Evolutionary conservation across 345 rosid genomes (phyloP).

Genomic region (Lagerstroemia speciosa): DNA sequence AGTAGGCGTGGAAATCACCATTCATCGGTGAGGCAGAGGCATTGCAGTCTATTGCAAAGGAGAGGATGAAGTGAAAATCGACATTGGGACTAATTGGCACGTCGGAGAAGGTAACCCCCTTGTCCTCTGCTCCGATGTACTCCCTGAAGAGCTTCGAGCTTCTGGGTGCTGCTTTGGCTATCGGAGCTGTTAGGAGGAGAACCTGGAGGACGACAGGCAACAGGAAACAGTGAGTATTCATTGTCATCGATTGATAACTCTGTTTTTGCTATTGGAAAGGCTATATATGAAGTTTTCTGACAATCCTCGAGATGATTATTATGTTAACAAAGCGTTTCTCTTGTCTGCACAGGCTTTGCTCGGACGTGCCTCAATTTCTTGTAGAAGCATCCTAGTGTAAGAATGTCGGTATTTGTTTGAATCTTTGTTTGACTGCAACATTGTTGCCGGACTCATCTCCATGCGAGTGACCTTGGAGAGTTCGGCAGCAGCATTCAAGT

Average conservation of each 20-base stretch:
- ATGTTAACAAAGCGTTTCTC: background rate
- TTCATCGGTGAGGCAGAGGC: constrained; percentile 36
- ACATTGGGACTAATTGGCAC: constrained; percentile 32
- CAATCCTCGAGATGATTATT: background rate
- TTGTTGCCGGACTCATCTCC: no score
- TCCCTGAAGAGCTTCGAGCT: constrained; percentile 49
- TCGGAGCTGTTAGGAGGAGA: constrained; percentile 12
- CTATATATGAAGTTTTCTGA: background rate
- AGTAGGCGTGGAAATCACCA: constrained; percentile 34
- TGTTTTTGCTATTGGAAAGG: background rate
- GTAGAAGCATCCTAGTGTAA: background rate
- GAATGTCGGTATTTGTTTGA: background rate
- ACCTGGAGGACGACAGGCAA: constrained; percentile 8
- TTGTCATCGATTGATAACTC: constrained; percentile 6
- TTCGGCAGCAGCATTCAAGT: no score
- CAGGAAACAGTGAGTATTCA: constrained; percentile 15
- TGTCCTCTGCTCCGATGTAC: constrained; percentile 50
- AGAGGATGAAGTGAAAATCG: constrained; percentile 39
- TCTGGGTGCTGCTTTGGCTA: constrained; percentile 19
- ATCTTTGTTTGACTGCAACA: background rate
- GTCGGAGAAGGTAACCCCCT: constrained; percentile 28
- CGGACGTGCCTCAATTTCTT: background rate
- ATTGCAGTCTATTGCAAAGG: constrained; percentile 44
- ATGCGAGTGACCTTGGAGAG: no score
- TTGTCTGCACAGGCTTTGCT: background rate